A percentile compares a stretch with the other conserved stretches of the same genome.
These are phyloP conservation scores for Metschnikowia sp. DNA, from an alignment of 805 yeast species.

Conservation along the genomic window DNA sequence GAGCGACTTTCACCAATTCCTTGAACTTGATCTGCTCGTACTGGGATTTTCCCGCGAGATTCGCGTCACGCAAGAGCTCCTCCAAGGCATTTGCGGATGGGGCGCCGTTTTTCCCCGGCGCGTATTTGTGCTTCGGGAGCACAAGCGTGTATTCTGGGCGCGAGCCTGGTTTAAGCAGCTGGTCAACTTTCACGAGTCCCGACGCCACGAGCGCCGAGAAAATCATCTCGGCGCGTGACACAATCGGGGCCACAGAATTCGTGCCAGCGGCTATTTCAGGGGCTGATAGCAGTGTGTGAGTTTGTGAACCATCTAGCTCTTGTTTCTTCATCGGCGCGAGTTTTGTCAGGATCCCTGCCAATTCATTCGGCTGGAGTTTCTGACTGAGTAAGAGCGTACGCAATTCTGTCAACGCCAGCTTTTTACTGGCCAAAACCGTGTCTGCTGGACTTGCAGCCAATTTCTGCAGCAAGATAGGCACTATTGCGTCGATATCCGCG, in stretches of 20 bases:
- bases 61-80: slow-evolving; percentile 15
- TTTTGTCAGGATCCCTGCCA: slow-evolving; percentile 37
- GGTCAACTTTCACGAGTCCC: slow-evolving; percentile 40
- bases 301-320: slow-evolving; percentile 9
- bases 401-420: slow-evolving; percentile 44
- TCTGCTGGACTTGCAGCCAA: slow-evolving; percentile 32
- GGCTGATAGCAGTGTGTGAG: not conserved
- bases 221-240: slow-evolving; percentile 24
- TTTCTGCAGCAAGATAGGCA: slow-evolving; percentile 43
- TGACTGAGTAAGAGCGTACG: slow-evolving; percentile 37
- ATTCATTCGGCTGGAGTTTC: slow-evolving; percentile 31
- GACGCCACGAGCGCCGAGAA: slow-evolving; percentile 33
- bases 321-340: slow-evolving; percentile 30
- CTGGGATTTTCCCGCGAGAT: slow-evolving; percentile 17
- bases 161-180: slow-evolving; percentile 39
- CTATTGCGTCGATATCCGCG: slow-evolving; percentile 34
- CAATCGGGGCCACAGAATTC: slow-evolving; percentile 15
- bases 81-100: slow-evolving; percentile 14
- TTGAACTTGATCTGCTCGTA: slow-evolving; percentile 33
- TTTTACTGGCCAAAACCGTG: slow-evolving; percentile 40
- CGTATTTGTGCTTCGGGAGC: slow-evolving; percentile 31
- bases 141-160: slow-evolving; percentile 31
- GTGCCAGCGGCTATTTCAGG: slow-evolving; percentile 1
- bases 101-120: slow-evolving; percentile 8
- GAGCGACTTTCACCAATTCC: slow-evolving; percentile 28